Evolutionary conservation across 257 asterid genomes (phyloP), one percentile per base, ranked within the genome.

Genomic region (Coffea canephora): DNA sequence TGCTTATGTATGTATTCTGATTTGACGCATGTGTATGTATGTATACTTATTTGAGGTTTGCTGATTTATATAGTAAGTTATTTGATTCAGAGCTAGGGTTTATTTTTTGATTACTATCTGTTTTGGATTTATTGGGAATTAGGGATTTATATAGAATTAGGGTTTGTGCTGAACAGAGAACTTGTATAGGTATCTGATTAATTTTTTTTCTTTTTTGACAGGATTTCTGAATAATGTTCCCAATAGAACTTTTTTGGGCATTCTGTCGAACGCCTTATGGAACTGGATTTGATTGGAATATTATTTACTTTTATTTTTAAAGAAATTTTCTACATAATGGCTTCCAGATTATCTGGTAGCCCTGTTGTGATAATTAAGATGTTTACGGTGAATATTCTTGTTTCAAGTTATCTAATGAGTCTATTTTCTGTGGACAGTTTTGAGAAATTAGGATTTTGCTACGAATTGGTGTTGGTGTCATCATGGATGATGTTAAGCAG

Each of bases 401-500:
- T 57, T 57, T 57, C 23, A 25, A 21, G 65, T 57, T 57, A 21
- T 57, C 65, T 57, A 57, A 57, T 57, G 65, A 57, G 65, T 57
- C 23, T 57, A 57, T 57, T 57, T 57, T 57, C 65, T 57, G 27
- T 55, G n/a, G 11, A 57, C 65, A 57, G 68, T 74, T 65, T 74
- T 41, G 4, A 36, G 68, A 36, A 65, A 59, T 13, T 59, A 57
- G 78, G 52, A 41, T 75, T 75, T 55, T 16, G 71, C 41, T 1
- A 43, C 41, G 16, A 19, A 16, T 21, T 11, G 55, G 57, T 71
- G 39, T 52, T 71, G 75, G 19, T 23, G 19, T 21, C 8, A 36
- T 34, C 34, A 81, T 84, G 88, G 84, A 82, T 62, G 84, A 82
- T 50, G 23, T 74, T 46, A 80, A 77, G 69, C 41, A 48, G 64